A percentile compares a stretch with the other conserved stretches of the same genome.
Conservation (phyloP, 169 alveolate genomes). For the Eimeria sp. region DNA sequence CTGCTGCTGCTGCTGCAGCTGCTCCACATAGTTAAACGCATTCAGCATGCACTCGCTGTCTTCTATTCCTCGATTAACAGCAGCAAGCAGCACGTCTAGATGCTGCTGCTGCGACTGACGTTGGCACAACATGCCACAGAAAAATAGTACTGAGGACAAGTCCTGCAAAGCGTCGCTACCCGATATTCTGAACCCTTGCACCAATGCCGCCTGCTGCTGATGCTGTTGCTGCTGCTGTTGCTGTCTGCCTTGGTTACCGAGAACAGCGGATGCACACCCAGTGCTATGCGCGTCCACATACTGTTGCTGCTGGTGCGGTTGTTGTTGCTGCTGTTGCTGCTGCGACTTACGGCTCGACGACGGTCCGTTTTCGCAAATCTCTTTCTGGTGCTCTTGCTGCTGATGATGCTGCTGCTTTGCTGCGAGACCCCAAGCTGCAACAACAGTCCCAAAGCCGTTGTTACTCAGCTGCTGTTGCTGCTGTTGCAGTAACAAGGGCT, state of each 20-base stretch:
- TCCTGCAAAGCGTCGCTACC: constrained; percentile 59
- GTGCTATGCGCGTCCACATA: not conserved
- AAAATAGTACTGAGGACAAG: constrained; percentile 37
- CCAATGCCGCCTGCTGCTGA: constrained; percentile 40
- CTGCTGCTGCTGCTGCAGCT: constrained; percentile 78
- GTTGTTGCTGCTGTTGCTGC: not conserved
- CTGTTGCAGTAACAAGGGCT: constrained; percentile 45
- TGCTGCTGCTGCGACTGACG: constrained; percentile 67
- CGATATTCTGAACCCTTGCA: constrained; percentile 23
- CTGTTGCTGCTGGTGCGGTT: not conserved
- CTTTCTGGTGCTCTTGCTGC: not conserved
- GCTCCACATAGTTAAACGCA: constrained; percentile 84
- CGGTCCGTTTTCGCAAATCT: not conserved
- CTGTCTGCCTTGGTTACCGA: not conserved
- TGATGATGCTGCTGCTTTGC: not conserved
- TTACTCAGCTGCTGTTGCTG: not conserved
- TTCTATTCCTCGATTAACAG: constrained; percentile 74
- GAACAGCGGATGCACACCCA: not conserved
- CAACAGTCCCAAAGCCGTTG: not conserved
- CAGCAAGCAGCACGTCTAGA: constrained; percentile 43
- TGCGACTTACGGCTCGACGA: not conserved
- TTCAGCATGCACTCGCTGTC: constrained; percentile 86
- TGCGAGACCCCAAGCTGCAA: not conserved
- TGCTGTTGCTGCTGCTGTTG: constrained; percentile 31
- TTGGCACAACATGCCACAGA: constrained; percentile 54